Conservation (phyloP, 2,329 filamentous ascomycete genomes). For the Cytospora mali region DNA sequence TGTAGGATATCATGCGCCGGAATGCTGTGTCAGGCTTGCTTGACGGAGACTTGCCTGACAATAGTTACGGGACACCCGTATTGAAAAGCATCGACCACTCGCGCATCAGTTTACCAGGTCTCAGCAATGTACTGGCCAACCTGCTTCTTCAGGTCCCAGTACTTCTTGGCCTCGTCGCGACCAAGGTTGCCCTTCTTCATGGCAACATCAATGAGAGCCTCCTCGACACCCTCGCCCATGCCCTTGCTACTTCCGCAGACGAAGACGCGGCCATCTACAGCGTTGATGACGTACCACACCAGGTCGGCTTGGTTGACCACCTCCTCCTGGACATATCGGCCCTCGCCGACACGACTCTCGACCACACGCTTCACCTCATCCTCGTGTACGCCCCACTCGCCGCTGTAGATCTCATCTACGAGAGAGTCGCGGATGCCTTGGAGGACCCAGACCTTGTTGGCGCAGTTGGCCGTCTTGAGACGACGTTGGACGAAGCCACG, state of each 20-base stretch:
- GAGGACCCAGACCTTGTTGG: slow-evolving; percentile 97
- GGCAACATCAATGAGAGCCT: slow-evolving; percentile 83
- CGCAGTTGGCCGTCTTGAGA: slow-evolving; percentile 91
- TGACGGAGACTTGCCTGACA: background rate
- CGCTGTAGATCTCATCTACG: slow-evolving; percentile 93
- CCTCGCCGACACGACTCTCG: slow-evolving; percentile 74
- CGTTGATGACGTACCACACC: slow-evolving; percentile 98
- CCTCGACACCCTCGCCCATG: slow-evolving; percentile 96
- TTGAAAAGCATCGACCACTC: background rate
- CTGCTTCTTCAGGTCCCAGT: slow-evolving; percentile 91
- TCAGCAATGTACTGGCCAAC: slow-evolving; percentile 94
- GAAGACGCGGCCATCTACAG: slow-evolving; percentile 92
- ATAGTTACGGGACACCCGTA: background rate
- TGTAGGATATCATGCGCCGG: background rate
- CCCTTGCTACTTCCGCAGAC: slow-evolving; percentile 94
- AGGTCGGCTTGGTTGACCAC: slow-evolving; percentile 88
- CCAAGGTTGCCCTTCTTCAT: slow-evolving; percentile 91
- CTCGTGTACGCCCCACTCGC: slow-evolving; percentile 94
- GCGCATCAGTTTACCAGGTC: slow-evolving; percentile 55
- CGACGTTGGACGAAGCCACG: slow-evolving; percentile 94
- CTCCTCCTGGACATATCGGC: slow-evolving; percentile 95
- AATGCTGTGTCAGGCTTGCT: slow-evolving; percentile 1
- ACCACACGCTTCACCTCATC: slow-evolving; percentile 82
- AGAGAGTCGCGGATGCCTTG: slow-evolving; percentile 93
- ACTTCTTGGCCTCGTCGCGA: slow-evolving; percentile 77